Percentiles rank a stretch among this genome's conserved stretches.
These are phyloP conservation scores for Cryptosporidium parvum DNA, from an alignment of 169 alveolate species.

Conservation along the genomic window DNA sequence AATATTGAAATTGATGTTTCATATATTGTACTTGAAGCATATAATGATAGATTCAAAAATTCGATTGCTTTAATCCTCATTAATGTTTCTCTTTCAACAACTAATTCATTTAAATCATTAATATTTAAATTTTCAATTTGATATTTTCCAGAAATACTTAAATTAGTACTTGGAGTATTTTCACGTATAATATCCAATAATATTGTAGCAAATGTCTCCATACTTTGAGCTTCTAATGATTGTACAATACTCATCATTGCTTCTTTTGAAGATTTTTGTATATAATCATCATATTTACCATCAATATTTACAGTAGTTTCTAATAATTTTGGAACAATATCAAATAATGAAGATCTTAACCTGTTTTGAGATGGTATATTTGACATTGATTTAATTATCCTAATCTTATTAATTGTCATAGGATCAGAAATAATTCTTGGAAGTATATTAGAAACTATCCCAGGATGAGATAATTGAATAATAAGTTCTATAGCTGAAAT, in stretches of 20 bases:
- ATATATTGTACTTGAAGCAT: slow-evolving; percentile 15
- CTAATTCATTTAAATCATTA: neutral
- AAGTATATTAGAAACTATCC: slow-evolving; percentile 30
- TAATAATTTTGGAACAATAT: slow-evolving; percentile 30
- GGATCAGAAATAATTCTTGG: slow-evolving; percentile 35
- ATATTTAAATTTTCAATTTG: slow-evolving; percentile 5
- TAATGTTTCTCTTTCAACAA: neutral
- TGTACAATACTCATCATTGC: slow-evolving; percentile 39
- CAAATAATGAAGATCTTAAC: slow-evolving; percentile 33
- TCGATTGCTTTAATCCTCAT: slow-evolving; percentile 8
- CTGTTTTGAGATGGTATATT: slow-evolving; percentile 51
- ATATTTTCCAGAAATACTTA: slow-evolving; percentile 31
- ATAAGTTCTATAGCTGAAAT: slow-evolving; percentile 51
- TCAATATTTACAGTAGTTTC: neutral
- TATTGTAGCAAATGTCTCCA: slow-evolving; percentile 47
- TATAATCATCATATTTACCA: neutral
- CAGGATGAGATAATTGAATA: slow-evolving; percentile 45
- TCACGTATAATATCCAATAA: slow-evolving; percentile 23
- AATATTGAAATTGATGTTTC: slow-evolving; percentile 31
- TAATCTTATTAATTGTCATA: neutral
- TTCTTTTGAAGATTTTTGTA: slow-evolving; percentile 8
- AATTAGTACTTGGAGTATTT: slow-evolving; percentile 39
- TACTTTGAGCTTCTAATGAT: slow-evolving; percentile 46
- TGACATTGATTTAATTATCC: slow-evolving; percentile 38
- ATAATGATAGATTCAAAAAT: slow-evolving; percentile 22